Conservation (phyloP, 352 stramenopile genomes). For the Pythium myriotylum region DNA sequence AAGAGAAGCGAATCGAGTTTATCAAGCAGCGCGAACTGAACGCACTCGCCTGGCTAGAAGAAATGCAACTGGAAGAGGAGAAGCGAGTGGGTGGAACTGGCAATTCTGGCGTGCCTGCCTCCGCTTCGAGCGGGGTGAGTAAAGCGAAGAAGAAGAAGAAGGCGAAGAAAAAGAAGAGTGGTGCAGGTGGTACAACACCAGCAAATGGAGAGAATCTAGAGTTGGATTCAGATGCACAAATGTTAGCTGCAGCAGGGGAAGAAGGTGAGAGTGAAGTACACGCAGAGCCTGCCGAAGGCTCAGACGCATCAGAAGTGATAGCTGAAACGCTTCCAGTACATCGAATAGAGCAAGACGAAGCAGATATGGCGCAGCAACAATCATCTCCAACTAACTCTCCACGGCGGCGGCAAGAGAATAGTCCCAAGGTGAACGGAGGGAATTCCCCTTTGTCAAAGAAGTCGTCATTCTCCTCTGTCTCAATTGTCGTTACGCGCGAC, state of each 20-base stretch:
- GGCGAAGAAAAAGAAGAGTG: constrained; percentile 62
- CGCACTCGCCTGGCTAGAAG: constrained; percentile 50
- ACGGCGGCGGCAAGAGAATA: background rate
- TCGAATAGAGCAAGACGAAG: constrained; percentile 25
- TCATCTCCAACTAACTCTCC: background rate
- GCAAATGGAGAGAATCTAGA: constrained; percentile 6
- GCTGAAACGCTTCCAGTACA: background rate
- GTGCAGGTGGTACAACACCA: background rate
- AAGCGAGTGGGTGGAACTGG: constrained; percentile 5
- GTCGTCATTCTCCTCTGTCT: constrained; percentile 19
- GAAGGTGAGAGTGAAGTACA: constrained; percentile 17
- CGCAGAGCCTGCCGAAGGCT: too few relatives aligned
- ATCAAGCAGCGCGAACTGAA: constrained; percentile 48
- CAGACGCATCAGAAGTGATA: too few relatives aligned
- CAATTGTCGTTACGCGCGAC: constrained; percentile 55
- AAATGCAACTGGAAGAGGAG: constrained; percentile 26
- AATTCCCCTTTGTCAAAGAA: constrained; percentile 4
- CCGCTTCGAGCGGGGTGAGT: background rate
- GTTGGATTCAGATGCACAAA: constrained; percentile 30
- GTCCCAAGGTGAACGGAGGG: constrained; percentile 1
- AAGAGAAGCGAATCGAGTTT: constrained; percentile 40
- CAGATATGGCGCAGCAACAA: background rate
- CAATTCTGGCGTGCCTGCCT: background rate
- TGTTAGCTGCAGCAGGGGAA: constrained; percentile 53
- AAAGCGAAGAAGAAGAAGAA: constrained; percentile 77